Evolutionary conservation across 2,329 filamentous ascomycete species (phyloP).

Genomic region (Anthostomella pinea): DNA sequence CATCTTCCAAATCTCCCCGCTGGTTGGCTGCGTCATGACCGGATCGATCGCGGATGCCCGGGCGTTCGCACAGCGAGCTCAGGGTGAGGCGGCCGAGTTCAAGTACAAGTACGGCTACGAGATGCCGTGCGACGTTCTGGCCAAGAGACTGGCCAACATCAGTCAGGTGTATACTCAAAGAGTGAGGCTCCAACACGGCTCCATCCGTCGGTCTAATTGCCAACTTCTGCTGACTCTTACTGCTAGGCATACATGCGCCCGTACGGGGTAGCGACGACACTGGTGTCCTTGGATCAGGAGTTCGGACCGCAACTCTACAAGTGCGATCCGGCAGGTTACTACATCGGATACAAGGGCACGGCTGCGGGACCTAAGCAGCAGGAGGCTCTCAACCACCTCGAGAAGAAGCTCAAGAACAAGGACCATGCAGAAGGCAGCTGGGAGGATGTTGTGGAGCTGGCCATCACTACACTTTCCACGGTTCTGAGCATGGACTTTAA

Average conservation of each 20-base stretch:
- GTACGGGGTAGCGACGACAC: conserved; percentile 89
- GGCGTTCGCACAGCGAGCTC: conserved; percentile 86
- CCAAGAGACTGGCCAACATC: conserved; percentile 97
- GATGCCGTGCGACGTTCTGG: conserved; percentile 96
- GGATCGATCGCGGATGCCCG: conserved; percentile 97
- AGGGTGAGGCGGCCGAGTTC: conserved; percentile 96
- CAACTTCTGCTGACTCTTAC: conserved; percentile 26
- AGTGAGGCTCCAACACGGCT: conserved; percentile 48
- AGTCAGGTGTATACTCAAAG: conserved; percentile 98
- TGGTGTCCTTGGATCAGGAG: conserved; percentile 92
- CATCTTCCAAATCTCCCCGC: conserved; percentile 94
- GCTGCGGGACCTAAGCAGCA: conserved; percentile 97
- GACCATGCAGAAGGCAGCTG: conserved; percentile 86
- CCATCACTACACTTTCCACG: conserved; percentile 91
- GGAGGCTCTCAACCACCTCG: conserved; percentile 95
- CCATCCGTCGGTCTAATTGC: conserved; percentile 1
- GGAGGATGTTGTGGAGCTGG: conserved; percentile 97
- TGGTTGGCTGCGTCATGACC: conserved; percentile 97
- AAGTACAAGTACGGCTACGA: conserved; percentile 98
- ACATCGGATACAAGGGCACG: conserved; percentile 97
- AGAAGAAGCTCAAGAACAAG: conserved; percentile 99
- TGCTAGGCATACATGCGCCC: conserved; percentile 90
- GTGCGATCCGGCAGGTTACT: conserved; percentile 97
- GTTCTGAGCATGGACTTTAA: conserved; percentile 99
- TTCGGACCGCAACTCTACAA: conserved; percentile 95